Evolutionary conservation across 305 asterid genomes (phyloP).

Genomic region (Euphrasia arctica): DNA sequence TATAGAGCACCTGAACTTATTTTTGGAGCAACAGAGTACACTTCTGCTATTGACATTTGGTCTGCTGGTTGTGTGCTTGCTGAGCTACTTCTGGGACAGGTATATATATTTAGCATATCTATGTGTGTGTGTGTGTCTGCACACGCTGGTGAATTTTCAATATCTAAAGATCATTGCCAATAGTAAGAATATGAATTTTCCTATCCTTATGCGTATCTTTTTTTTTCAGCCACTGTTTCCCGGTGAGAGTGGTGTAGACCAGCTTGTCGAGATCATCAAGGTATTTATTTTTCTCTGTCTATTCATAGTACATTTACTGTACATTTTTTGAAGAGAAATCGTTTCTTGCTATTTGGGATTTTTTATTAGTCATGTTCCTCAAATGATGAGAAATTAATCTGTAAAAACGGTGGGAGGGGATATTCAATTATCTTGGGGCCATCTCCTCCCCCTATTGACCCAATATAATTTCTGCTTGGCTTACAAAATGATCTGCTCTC

Average conservation of each 20-base stretch:
- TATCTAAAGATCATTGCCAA: conserved; percentile 12
- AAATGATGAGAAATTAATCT: background rate
- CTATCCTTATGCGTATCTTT: conserved; percentile 21
- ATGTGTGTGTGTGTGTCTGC: too few relatives aligned
- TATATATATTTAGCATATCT: conserved; percentile 17
- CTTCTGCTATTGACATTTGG: conserved; percentile 88
- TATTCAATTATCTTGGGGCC: background rate
- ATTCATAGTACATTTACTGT: background rate
- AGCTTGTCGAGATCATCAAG: conserved; percentile 90
- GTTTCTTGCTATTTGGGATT: background rate
- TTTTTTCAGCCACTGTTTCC: conserved; percentile 63
- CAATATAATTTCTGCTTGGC: background rate
- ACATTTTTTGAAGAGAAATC: background rate
- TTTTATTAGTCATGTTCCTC: background rate
- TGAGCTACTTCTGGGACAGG: conserved; percentile 96
- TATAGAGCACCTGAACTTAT: conserved; percentile 98
- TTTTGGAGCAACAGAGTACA: conserved; percentile 97
- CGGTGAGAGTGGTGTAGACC: conserved; percentile 77
- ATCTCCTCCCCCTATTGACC: background rate
- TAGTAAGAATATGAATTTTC: background rate
- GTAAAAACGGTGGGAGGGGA: background rate
- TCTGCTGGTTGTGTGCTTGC: conserved; percentile 99
- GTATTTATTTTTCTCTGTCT: conserved; percentile 36
- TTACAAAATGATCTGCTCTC: conserved; percentile 27
- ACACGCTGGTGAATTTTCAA: background rate